Conservation (phyloP, 1,139 yeast species). For the Pichia sp. region DNA sequence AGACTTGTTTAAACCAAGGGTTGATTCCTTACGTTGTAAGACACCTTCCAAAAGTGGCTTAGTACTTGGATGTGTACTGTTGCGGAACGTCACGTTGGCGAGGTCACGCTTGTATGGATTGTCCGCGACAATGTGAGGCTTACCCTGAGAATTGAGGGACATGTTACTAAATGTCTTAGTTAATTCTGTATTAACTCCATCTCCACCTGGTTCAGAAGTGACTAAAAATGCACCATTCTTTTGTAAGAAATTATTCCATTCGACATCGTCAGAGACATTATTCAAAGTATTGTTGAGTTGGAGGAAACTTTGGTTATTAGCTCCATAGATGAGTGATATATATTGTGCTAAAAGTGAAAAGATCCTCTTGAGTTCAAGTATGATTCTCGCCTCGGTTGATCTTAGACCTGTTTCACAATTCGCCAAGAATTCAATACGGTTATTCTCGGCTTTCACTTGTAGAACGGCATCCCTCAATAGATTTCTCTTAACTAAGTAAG, state of each 20-base stretch:
- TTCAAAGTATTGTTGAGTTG: slow-evolving; percentile 28
- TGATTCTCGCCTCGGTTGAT: slow-evolving; percentile 36
- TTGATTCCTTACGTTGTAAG: slow-evolving; percentile 37
- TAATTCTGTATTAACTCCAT: slow-evolving; percentile 1
- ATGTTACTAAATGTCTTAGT: slow-evolving; percentile 3
- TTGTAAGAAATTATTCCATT: slow-evolving; percentile 37
- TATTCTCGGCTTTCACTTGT: slow-evolving; percentile 39
- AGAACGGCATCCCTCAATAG: slow-evolving; percentile 31
- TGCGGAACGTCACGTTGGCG: slow-evolving; percentile 31
- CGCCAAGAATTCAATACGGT: slow-evolving; percentile 35
- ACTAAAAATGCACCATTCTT: slow-evolving; percentile 28
- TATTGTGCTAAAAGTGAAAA: slow-evolving; percentile 27
- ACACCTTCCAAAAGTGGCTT: slow-evolving; percentile 40
- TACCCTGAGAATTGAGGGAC: slow-evolving; percentile 3
- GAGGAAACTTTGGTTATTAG: slow-evolving; percentile 25
- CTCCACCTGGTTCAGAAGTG: slow-evolving; percentile 14
- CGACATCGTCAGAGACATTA: slow-evolving; percentile 31
- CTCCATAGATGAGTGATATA: slow-evolving; percentile 26
- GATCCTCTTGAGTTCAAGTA: slow-evolving; percentile 35
- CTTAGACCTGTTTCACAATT: slow-evolving; percentile 34
- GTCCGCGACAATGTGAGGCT: slow-evolving; percentile 7
- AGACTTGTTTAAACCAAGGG: slow-evolving; percentile 30
- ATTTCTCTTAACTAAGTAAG: slow-evolving; percentile 35
- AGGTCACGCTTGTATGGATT: slow-evolving; percentile 33
- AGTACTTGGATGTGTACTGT: slow-evolving; percentile 33